Conservation (phyloP, 331 rosid genomes). For the Acacia pycnantha region DNA sequence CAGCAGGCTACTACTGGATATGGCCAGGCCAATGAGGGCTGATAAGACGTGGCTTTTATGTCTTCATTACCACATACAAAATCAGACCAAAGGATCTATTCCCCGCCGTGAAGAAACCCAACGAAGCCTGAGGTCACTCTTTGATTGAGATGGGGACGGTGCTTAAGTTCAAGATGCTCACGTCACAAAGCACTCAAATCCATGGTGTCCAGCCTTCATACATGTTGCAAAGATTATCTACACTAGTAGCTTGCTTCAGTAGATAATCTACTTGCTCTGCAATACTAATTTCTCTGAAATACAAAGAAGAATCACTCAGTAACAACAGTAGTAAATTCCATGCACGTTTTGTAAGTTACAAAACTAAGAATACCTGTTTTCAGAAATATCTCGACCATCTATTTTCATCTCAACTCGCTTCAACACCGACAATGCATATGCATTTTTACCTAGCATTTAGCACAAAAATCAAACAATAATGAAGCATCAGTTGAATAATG, state of each 20-base stretch:
- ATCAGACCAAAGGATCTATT: slow-evolving; percentile 25
- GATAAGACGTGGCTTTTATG: slow-evolving; percentile 13
- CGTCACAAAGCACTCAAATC: slow-evolving; percentile 64
- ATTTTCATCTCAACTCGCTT: slow-evolving; percentile 90
- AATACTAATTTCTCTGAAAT: slow-evolving; percentile 68
- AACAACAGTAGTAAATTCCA: slow-evolving; percentile 16
- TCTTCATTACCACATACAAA: slow-evolving; percentile 22
- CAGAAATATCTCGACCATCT: slow-evolving; percentile 75
- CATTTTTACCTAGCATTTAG: slow-evolving; percentile 66
- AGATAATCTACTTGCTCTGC: slow-evolving; percentile 92
- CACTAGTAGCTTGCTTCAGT: slow-evolving; percentile 89
- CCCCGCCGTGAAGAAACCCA: slow-evolving; percentile 29
- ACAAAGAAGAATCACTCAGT: slow-evolving; percentile 23
- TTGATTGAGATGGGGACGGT: slow-evolving; percentile 23
- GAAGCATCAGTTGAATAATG: slow-evolving; percentile 17
- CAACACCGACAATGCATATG: slow-evolving; percentile 78
- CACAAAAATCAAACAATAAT: slow-evolving; percentile 20
- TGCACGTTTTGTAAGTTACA: slow-evolving; percentile 27
- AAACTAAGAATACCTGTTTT: slow-evolving; percentile 57
- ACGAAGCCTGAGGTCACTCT: slow-evolving; percentile 21
- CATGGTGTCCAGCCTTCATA: slow-evolving; percentile 99
- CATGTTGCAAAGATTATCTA: slow-evolving; percentile 96
- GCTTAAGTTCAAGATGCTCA: slow-evolving; percentile 26
- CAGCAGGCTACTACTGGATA: slow-evolving; percentile 18
- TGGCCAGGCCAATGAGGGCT: slow-evolving; percentile 23